Base-by-base conservation (phyloP, 2,329 filamentous ascomycete species). In the Drechslerella coelobrocha region DNA sequence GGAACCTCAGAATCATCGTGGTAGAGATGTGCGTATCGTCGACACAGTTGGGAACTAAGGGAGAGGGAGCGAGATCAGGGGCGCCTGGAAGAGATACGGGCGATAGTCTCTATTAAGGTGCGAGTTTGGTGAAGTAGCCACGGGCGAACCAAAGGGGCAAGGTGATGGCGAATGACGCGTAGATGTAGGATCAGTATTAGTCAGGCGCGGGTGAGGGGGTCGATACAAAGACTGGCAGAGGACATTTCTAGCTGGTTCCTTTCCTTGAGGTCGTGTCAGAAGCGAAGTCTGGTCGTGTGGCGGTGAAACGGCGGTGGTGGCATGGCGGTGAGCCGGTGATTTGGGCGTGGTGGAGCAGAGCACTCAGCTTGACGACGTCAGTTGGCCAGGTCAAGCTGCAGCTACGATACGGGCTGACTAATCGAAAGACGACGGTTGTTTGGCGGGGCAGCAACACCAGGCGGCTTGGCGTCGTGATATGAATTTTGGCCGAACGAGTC, bases 1-100 rank as follows among this genome's bases (percentile, higher is more conserved):
- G 88, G 75, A 96, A 90, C 79, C 92, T 87, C 62, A 97, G 83
- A 77, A 96, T 84, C 87, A 96, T 96, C 73, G 78, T 81, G 78
- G 77, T 75, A 10, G 23, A 17, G 52, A 17, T 34, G 43, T 61
- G 17, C 17, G n/a, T 31, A 31, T 31, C 29, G 41, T 6, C 2
- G 14, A 19, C 5, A 17, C 21, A 23, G 2, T 3, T 23, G 21
- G 45, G 34, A 10, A 29, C 17, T 26, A 12, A 10, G 34, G 12
- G 17, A 48, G 34, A 3, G 3, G n/a, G 34, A 51, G 12, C n/a
- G 8, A 21, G 41, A 21, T 21, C 5, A n/a, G 17, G 4, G 4
- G 34, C 12, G 4, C 3, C 19, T 45, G 19, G 26, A 26, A 23
- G 48, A 21, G 24, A 39, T 43, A 10, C 29, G 23, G 19, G 21